Evolutionary conservation across 495 filamentous ascomycete species (phyloP).

Genomic region (Oidiodendron maius): DNA sequence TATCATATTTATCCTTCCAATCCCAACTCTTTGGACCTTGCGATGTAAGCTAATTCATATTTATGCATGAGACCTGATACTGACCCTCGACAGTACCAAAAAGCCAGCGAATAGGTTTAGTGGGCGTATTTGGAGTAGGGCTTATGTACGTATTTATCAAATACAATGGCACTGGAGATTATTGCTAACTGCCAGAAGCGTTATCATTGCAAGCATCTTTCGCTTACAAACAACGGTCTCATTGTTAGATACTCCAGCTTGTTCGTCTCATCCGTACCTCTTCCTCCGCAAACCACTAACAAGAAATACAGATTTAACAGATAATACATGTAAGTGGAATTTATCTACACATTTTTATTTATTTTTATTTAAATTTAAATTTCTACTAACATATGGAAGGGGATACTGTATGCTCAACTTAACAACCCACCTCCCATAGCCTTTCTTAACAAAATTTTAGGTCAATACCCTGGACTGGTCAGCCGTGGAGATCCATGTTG

Average conservation of each 20-base stretch:
- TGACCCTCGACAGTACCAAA: constrained; percentile 1
- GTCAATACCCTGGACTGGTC: no score
- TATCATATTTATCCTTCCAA: constrained; percentile 1
- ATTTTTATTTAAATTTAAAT: no score
- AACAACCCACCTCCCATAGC: no score
- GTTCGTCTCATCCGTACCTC: no score
- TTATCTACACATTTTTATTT: no score
- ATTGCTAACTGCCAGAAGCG: constrained; percentile 1
- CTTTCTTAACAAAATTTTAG: no score
- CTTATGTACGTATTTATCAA: neutral
- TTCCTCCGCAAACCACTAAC: no score
- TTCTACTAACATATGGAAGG: no score
- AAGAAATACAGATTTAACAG: no score
- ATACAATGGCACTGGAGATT: neutral
- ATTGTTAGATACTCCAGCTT: neutral
- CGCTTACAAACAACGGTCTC: neutral
- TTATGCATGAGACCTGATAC: neutral
- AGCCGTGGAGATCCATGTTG: no score
- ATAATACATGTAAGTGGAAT: no score
- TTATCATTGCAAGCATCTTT: neutral
- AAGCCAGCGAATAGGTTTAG: constrained; percentile 5
- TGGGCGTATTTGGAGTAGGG: neutral
- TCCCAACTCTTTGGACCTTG: neutral
- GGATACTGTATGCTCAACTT: no score
- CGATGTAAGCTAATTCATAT: neutral